These are phyloP conservation scores for Xerocomellus amylosporus DNA, from an alignment of 768 basidiomycete species.

Conservation along the genomic window DNA sequence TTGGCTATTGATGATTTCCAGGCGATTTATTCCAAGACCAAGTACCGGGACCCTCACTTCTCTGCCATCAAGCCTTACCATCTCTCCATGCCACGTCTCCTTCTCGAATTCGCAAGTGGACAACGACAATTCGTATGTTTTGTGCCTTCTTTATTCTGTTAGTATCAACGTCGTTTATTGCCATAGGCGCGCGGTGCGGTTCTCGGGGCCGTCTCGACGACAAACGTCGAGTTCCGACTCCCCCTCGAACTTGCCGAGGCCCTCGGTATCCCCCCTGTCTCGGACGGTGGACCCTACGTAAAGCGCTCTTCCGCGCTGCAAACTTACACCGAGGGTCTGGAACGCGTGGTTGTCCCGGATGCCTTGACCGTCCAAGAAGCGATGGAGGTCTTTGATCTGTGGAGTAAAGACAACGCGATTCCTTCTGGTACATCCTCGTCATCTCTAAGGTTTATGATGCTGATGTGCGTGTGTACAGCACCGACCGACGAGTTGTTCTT, in stretches of 20 bases:
- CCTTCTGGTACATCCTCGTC: slow-evolving; percentile 41
- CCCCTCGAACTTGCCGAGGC: slow-evolving; percentile 65
- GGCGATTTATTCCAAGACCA: slow-evolving; percentile 63
- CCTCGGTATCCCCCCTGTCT: slow-evolving; percentile 45
- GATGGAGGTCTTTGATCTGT: slow-evolving; percentile 69
- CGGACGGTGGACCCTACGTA: slow-evolving; percentile 51
- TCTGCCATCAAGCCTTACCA: slow-evolving; percentile 68
- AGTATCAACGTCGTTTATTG: neutral
- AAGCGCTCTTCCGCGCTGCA: slow-evolving; percentile 49
- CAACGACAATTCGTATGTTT: slow-evolving; percentile 59
- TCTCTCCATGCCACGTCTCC: slow-evolving; percentile 70
- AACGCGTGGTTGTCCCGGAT: slow-evolving; percentile 52
- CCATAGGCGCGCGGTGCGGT: slow-evolving; percentile 65
- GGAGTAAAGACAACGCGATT: slow-evolving; percentile 61
- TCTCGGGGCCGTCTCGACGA: slow-evolving; percentile 63
- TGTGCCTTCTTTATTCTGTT: neutral
- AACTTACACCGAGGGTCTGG: slow-evolving; percentile 54
- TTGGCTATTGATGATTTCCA: slow-evolving; percentile 90
- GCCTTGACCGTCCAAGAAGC: slow-evolving; percentile 66
- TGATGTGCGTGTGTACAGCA: slow-evolving; percentile 21
- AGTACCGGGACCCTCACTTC: slow-evolving; percentile 75
- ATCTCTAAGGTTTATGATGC: neutral
- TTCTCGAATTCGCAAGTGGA: slow-evolving; percentile 80
- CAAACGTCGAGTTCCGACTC: slow-evolving; percentile 55
- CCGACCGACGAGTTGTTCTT: slow-evolving; percentile 71